Evolutionary conservation across 306 rosid species (phyloP).

Genomic region (Urtica urens): DNA sequence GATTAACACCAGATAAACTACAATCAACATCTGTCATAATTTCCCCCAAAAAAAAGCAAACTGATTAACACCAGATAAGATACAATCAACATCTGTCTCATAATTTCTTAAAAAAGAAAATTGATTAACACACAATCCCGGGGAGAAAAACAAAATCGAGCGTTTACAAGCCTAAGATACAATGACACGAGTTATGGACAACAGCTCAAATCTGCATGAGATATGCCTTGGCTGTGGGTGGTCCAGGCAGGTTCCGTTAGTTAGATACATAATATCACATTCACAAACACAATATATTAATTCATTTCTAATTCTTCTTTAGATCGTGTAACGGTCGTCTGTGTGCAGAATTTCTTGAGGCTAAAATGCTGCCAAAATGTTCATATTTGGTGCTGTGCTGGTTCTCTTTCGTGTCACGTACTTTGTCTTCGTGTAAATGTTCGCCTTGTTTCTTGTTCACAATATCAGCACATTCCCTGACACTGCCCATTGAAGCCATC

Average conservation of each 20-base stretch:
- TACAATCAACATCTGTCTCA: not conserved
- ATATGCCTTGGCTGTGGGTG: not conserved
- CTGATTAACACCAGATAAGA: no score
- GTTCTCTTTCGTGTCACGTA: slow-evolving; percentile 18
- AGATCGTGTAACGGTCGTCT: slow-evolving; percentile 21
- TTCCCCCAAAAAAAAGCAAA: no score
- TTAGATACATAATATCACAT: not conserved
- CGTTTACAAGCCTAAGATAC: not conserved
- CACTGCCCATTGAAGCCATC: not conserved
- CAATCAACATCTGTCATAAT: no score
- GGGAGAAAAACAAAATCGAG: not conserved
- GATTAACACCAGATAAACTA: no score
- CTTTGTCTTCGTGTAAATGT: not conserved
- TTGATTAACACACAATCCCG: not conserved
- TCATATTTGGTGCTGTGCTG: slow-evolving; percentile 1
- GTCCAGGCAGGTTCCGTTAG: not conserved
- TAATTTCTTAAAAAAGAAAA: not conserved
- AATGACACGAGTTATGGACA: no score
- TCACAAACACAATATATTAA: not conserved
- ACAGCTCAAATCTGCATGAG: slow-evolving; percentile 7
- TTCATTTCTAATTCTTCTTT: slow-evolving; percentile 2
- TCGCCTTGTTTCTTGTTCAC: not conserved
- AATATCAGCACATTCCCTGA: not conserved
- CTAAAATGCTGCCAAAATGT: not conserved
- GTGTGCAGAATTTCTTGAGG: not conserved